Evolutionary conservation across 129 eudicot genomes (phyloP), one percentile per base, ranked within the genome.

Genomic region (Saussurea involucrata): DNA sequence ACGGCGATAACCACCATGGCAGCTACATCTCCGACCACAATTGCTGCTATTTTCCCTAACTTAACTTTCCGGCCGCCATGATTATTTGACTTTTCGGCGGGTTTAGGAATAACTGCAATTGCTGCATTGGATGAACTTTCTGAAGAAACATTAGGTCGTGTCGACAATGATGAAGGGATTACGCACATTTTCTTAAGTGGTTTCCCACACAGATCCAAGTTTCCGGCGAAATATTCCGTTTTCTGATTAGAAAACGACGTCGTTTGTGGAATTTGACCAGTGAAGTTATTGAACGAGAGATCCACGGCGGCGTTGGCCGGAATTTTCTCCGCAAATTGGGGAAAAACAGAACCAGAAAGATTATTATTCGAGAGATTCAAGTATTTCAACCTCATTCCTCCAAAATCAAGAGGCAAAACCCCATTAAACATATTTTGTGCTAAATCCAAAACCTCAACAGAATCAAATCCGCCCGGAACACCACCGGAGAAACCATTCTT

Each of bases 31-130:
- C 85, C 98, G 1, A 88, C 82, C 1, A 86, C 81, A 29, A 91
- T 95, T 8, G 88, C 90, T 0, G 82, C 85, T 6, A 95, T 77
- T 8, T 87, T 80, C 28, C 76, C 82, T 11, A 88, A 83, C 33
- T 88, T 88, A 0, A 78, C 75, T 68, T 83, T 69, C 72, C 83
- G 78, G 40, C 90, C 83, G 33, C 81, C 66, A 7, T 67, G 71
- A 1, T 29, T 2, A 68, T 31, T 18, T 33, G 73, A 15, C 27
- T 49, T 71, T 74, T 69, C 76, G 2, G 90, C 86, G 1, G 82
- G 82, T 25, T 78, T 90, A 15, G 99, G 97, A 70, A 95, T 90
- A 0, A 92, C 99, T 25, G 99, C 89, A 53, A 97, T 76, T 3
- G 95, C 85, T 24, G 83, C 64, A n/a, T 66, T 64, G 36, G 57